These are phyloP conservation scores for Dothidotthia symphoricarpi DNA, from an alignment of 2,329 filamentous ascomycete species.

Conservation along the genomic window DNA sequence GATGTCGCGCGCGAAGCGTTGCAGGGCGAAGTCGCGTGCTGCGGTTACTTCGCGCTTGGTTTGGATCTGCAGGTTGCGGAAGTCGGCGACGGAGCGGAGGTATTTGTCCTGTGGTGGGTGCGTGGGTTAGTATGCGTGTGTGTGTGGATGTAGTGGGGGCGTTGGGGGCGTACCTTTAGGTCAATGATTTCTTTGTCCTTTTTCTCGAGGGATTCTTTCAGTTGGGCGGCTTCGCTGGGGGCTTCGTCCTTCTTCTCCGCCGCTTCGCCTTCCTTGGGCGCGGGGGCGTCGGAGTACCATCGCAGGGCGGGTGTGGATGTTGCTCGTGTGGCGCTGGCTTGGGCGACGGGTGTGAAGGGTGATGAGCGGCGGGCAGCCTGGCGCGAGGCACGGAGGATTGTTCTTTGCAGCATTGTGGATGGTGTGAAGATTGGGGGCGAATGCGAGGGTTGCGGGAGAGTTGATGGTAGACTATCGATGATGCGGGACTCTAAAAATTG, in stretches of 20 bases:
- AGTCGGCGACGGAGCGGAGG: constrained; percentile 90
- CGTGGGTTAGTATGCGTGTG: background rate
- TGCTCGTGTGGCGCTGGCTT: constrained; percentile 34
- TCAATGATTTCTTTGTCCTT: constrained; percentile 74
- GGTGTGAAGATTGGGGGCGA: constrained; percentile 3
- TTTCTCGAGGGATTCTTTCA: constrained; percentile 67
- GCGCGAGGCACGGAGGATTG: constrained; percentile 49
- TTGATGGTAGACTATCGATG: too few relatives aligned
- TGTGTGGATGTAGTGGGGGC: constrained; percentile 1
- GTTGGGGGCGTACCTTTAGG: constrained; percentile 67
- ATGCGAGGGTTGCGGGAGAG: background rate
- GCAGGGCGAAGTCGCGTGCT: constrained; percentile 89
- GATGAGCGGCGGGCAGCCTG: constrained; percentile 45
- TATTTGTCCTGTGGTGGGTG: constrained; percentile 73
- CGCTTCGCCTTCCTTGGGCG: constrained; percentile 40
- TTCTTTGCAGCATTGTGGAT: constrained; percentile 52
- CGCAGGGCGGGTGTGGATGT: constrained; percentile 33
- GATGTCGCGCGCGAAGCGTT: constrained; percentile 89
- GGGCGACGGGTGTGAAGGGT: constrained; percentile 40
- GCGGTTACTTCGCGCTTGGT: constrained; percentile 85
- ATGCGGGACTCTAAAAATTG: constrained; percentile 2
- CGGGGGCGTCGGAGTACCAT: constrained; percentile 52
- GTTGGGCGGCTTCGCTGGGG: constrained; percentile 27
- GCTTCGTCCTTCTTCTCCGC: constrained; percentile 50
- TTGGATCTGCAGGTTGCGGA: constrained; percentile 95